Conservation (phyloP, 768 basidiomycete genomes). For the Brasilioporus rufonigricans region DNA sequence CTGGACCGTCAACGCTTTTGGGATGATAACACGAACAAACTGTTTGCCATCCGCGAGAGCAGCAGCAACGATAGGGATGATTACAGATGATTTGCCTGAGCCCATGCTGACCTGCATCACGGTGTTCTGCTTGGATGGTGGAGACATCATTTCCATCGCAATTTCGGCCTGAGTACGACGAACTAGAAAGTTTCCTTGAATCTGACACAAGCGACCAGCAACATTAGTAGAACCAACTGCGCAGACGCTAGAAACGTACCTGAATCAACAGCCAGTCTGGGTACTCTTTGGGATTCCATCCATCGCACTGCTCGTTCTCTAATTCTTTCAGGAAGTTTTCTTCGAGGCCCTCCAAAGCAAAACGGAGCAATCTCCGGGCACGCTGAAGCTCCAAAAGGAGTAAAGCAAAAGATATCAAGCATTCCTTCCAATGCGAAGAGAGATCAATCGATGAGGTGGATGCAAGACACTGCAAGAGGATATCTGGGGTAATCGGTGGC, state of each 20-base stretch:
- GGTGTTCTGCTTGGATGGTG: slow-evolving; percentile 33
- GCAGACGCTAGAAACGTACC: slow-evolving; percentile 12
- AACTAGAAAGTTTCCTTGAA: slow-evolving; percentile 30
- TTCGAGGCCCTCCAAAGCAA: slow-evolving; percentile 15
- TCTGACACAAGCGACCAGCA: slow-evolving; percentile 21
- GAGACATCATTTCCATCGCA: slow-evolving; percentile 44
- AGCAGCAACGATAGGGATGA: slow-evolving; percentile 14
- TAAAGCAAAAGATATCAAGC: slow-evolving; percentile 28
- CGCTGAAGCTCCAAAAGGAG: slow-evolving; percentile 18
- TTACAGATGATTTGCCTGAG: not conserved
- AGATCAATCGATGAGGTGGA: not conserved
- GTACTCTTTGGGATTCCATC: slow-evolving; percentile 13
- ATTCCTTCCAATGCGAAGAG: slow-evolving; percentile 25
- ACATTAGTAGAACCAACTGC: not conserved
- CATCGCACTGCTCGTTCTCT: slow-evolving; percentile 14
- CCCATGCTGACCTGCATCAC: slow-evolving; percentile 31
- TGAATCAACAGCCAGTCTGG: slow-evolving; percentile 46
- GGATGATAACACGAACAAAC: slow-evolving; percentile 46
- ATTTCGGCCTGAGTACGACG: slow-evolving; percentile 36
- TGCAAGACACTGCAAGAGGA: not conserved
- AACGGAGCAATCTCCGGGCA: slow-evolving; percentile 7
- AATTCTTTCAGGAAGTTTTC: slow-evolving; percentile 31
- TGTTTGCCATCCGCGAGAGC: slow-evolving; percentile 40
- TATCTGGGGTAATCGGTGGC: not conserved
- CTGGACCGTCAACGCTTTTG: slow-evolving; percentile 41